A percentile compares a stretch with the other conserved stretches of the same genome.
Conservation (phyloP, 768 basidiomycete genomes). For the Wakefieldia striispora region DNA sequence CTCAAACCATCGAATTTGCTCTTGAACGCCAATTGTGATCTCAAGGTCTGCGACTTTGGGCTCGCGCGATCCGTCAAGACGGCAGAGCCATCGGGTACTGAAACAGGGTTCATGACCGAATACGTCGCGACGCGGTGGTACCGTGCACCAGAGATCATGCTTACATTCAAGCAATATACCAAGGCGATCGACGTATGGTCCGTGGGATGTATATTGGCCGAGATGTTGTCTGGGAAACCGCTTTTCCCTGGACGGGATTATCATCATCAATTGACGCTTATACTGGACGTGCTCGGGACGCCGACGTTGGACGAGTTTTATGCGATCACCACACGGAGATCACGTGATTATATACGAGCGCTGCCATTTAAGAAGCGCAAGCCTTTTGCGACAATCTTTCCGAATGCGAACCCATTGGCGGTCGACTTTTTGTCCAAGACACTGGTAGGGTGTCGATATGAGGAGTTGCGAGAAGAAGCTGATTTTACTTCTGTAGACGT, state of each 20-base stretch:
- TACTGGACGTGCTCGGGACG: conserved; percentile 95
- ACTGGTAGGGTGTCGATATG: conserved; percentile 46
- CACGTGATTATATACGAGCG: conserved; percentile 92
- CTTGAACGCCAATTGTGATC: conserved; percentile 96
- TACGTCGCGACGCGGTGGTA: conserved; percentile 99
- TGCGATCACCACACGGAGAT: conserved; percentile 88
- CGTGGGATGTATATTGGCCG: conserved; percentile 85
- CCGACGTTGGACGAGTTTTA: conserved; percentile 98
- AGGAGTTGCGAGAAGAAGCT: background rate
- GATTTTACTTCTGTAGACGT: conserved; percentile 55
- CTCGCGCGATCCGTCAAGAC: conserved; percentile 88
- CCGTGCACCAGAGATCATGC: conserved; percentile 98
- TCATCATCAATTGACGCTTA: conserved; percentile 93
- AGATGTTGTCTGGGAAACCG: conserved; percentile 97
- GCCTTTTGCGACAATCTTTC: conserved; percentile 83
- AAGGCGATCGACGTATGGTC: conserved; percentile 93
- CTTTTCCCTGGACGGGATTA: conserved; percentile 97
- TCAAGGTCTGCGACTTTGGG: conserved; percentile 96
- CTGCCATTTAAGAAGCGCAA: conserved; percentile 89
- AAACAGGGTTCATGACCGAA: conserved; percentile 92
- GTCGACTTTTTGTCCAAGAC: conserved; percentile 81
- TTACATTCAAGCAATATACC: conserved; percentile 98
- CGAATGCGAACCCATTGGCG: conserved; percentile 82
- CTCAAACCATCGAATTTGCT: conserved; percentile 96
- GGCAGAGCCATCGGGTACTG: conserved; percentile 79